These are phyloP conservation scores for Aspergillus haitiensis DNA, from an alignment of 495 filamentous ascomycete genomes.

Conservation along the genomic window DNA sequence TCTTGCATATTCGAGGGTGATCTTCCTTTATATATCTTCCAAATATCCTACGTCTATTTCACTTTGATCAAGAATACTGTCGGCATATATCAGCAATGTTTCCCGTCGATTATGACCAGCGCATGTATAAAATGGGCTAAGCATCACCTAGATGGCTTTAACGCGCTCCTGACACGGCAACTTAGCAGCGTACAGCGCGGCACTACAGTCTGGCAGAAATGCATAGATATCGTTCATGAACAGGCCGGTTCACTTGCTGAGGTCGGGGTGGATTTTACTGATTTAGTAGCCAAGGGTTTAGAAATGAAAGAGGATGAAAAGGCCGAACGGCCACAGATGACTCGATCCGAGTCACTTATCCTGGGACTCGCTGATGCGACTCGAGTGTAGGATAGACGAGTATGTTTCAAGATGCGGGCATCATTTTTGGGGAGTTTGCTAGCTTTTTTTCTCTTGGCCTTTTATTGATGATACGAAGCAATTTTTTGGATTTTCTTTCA, in stretches of 20 bases:
- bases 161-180: conserved; percentile 75
- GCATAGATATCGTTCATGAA: conserved; percentile 75
- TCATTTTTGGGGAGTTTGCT: background rate
- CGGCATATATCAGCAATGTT: conserved; percentile 83
- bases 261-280: conserved; percentile 87
- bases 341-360: conserved; percentile 30
- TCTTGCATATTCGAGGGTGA: conserved; percentile 94
- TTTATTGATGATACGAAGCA: no score
- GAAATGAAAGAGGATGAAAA: conserved; percentile 35
- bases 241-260: conserved; percentile 79
- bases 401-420: background rate
- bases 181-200: conserved; percentile 74
- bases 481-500: no score
- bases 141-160: conserved; percentile 86
- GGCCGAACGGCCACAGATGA: conserved; percentile 25
- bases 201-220: conserved; percentile 72
- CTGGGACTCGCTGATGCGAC: conserved; percentile 25
- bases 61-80: conserved; percentile 89
- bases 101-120: conserved; percentile 80
- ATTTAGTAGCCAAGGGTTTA: conserved; percentile 56
- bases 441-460: no score
- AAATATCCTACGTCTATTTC: conserved; percentile 97
- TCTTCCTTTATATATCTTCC: conserved; percentile 86
- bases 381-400: conserved; percentile 1
- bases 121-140: conserved; percentile 97